Evolutionary conservation across 1,139 yeast genomes (phyloP).

Genomic region (Hyphopichia pseudoburtonii): DNA sequence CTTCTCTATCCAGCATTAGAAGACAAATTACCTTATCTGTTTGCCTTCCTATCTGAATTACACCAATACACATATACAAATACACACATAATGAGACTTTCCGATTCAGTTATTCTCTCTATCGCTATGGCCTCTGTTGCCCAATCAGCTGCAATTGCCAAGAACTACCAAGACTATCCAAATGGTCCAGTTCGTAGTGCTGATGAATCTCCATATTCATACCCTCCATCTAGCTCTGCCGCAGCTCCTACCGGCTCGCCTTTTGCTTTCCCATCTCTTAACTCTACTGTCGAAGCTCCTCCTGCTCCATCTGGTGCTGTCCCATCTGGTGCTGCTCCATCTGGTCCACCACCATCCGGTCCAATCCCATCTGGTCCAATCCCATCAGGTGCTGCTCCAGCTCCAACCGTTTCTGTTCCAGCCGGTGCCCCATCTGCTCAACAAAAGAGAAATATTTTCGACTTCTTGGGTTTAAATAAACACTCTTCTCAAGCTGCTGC

Average conservation of each 20-base stretch:
- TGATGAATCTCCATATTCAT: background rate
- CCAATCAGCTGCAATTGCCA: slow-evolving; percentile 3
- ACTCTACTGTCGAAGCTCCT: background rate
- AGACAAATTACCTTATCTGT: too few species aligned
- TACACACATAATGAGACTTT: slow-evolving; percentile 19
- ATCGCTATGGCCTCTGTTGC: slow-evolving; percentile 14
- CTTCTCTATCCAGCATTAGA: too few species aligned
- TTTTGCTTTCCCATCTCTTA: background rate
- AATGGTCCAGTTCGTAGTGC: background rate
- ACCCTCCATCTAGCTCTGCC: background rate
- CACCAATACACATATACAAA: too few species aligned
- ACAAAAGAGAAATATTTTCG: too few species aligned
- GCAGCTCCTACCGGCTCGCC: background rate
- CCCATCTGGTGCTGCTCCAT: slow-evolving; percentile 1
- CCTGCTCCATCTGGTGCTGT: background rate
- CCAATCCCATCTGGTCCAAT: slow-evolving; percentile 2
- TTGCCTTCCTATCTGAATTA: too few species aligned
- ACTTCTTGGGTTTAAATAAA: too few species aligned
- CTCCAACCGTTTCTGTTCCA: background rate
- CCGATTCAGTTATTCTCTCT: slow-evolving; percentile 19
- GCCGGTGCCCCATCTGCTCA: too few species aligned
- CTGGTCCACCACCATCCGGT: slow-evolving; percentile 2
- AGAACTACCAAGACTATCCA: slow-evolving; percentile 2
- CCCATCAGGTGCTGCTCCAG: background rate
- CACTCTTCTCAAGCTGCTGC: background rate